Percentiles rank a stretch among this genome's conserved stretches.
These are phyloP conservation scores for Aciculosporium take DNA, from an alignment of 2,329 filamentous ascomycete genomes.

Conservation along the genomic window DNA sequence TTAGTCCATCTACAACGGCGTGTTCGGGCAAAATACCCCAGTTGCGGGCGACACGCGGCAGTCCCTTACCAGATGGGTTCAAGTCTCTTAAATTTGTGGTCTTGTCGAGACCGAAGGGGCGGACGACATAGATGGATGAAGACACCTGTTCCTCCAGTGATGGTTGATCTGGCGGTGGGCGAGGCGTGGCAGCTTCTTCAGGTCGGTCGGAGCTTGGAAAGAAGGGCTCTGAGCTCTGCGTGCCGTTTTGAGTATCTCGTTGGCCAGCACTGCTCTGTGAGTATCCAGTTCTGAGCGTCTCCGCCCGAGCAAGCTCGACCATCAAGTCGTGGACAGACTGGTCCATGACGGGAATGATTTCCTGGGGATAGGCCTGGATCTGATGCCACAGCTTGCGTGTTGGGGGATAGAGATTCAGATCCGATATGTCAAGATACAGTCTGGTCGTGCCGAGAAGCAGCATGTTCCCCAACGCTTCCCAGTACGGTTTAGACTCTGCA, in stretches of 20 bases:
- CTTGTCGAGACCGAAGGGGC: conserved; percentile 77
- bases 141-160: conserved; percentile 71
- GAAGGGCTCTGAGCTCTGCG: conserved; percentile 58
- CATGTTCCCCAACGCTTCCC: conserved; percentile 81
- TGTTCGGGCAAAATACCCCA: no score
- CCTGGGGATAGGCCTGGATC: conserved; percentile 82
- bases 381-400: conserved; percentile 94
- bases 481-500: conserved; percentile 68
- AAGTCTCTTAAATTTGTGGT: conserved; percentile 86
- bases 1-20: no score
- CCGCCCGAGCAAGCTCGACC: conserved; percentile 72
- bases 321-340: conserved; percentile 86
- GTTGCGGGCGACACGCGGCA: not conserved
- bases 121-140: conserved; percentile 66
- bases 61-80: conserved; percentile 57
- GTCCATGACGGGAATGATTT: conserved; percentile 95
- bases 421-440: conserved; percentile 76
- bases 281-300: conserved; percentile 54
- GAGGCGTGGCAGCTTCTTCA: conserved; percentile 28
- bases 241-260: conserved; percentile 28
- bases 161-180: conserved; percentile 29
- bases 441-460: conserved; percentile 69
- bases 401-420: conserved; percentile 83
- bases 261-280: conserved; percentile 42
- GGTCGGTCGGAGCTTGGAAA: conserved; percentile 67